Conservation (phyloP, 2,329 filamentous ascomycete genomes). For the Epichloe aotearoae region DNA sequence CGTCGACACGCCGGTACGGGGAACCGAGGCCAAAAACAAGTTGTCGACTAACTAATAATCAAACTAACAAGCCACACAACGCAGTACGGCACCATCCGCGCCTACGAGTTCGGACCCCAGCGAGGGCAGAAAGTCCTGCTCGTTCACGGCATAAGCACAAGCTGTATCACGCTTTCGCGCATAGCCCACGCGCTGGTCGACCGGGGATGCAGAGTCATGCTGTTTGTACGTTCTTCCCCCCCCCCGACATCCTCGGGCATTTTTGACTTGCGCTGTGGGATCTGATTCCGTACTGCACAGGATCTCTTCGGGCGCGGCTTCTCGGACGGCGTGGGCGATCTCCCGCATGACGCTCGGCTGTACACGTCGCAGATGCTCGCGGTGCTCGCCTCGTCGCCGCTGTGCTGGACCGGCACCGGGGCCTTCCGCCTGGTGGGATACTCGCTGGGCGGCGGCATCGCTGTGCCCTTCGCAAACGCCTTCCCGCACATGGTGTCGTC, state of each 20-base stretch:
- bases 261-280: no score
- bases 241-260: background rate
- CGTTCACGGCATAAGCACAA: constrained; percentile 74
- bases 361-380: constrained; percentile 62
- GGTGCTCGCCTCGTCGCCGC: constrained; percentile 53
- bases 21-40: background rate
- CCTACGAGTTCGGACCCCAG: constrained; percentile 73
- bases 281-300: constrained; percentile 17
- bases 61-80: constrained; percentile 18
- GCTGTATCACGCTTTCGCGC: constrained; percentile 57
- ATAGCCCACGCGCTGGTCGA: constrained; percentile 54
- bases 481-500: constrained; percentile 58
- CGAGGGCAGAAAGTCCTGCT: constrained; percentile 62
- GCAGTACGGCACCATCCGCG: constrained; percentile 59
- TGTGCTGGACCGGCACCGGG: constrained; percentile 48
- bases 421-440: constrained; percentile 63
- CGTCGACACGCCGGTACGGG: constrained; percentile 49
- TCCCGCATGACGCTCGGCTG: constrained; percentile 60
- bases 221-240: constrained; percentile 41
- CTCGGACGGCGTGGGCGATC: constrained; percentile 48
- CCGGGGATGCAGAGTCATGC: constrained; percentile 64
- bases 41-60: background rate
- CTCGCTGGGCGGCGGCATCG: constrained; percentile 69
- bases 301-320: constrained; percentile 59
- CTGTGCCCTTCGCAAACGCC: constrained; percentile 57